Conservation (phyloP, 2,329 filamentous ascomycete genomes). For the Sordariomycetes sp. region DNA sequence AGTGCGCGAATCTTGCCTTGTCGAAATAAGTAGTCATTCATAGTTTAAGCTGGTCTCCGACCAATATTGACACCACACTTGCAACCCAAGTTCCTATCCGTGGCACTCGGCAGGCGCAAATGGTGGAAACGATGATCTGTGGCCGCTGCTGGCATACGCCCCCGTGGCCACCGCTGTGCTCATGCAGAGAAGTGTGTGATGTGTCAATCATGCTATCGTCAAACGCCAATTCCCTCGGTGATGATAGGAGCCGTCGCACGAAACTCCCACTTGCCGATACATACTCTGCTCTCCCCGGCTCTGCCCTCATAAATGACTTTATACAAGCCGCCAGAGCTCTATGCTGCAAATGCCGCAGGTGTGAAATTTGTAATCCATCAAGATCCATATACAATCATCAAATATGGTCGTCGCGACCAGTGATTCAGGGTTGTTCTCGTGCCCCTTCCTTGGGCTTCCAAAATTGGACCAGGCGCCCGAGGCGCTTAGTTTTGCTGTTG, state of each 20-base stretch:
- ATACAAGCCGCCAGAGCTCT: no score
- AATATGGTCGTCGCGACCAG: conserved; percentile 25
- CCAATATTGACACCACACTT: not conserved
- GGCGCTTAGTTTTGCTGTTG: conserved; percentile 55
- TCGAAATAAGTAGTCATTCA: conserved; percentile 1
- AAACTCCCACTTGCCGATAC: no score
- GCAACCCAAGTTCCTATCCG: not conserved
- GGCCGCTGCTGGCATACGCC: not conserved
- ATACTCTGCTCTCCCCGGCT: no score
- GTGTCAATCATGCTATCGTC: conserved; percentile 24
- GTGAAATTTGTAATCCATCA: no score
- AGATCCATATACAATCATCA: conserved; percentile 27
- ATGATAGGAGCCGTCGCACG: no score
- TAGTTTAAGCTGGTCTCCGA: not conserved
- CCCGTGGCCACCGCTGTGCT: conserved; percentile 8
- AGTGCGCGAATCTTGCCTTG: no score
- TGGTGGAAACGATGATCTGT: no score
- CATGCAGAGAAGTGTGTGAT: conserved; percentile 21
- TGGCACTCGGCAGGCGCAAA: no score
- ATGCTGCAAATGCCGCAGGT: no score
- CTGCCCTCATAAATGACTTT: no score
- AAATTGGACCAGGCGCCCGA: conserved; percentile 71
- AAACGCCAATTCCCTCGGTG: conserved; percentile 18
- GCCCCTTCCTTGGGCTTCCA: conserved; percentile 54
- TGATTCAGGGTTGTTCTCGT: no score